Base-by-base conservation (phyloP, 2,329 filamentous ascomycete genomes). In the Dichotomopilus funicola region DNA sequence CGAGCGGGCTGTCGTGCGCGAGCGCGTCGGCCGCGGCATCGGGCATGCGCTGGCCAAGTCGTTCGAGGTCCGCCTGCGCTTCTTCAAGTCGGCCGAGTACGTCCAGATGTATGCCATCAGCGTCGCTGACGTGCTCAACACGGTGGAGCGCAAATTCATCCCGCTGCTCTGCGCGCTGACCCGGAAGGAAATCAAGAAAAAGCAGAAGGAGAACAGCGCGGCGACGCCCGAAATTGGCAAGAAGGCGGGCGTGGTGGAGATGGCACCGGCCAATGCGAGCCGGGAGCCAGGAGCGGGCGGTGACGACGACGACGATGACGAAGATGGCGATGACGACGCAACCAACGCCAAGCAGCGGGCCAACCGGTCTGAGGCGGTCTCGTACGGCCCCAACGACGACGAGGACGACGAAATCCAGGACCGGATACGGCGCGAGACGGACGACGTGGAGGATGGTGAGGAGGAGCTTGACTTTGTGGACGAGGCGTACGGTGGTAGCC, bases 331-430 rank as follows among this genome's bases (percentile, higher is more conserved):
- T 53, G 85, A 84, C 55, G 89, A 95, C 67, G 89, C 82, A 49
- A 91, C 84, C 4, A 83, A 80, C 60, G 83, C 82, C 63, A 95
- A 90, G 73, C 80, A 85, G 66, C 83, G 81, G 64, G 82, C 84
- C 46, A 94, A 95, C 68, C 85, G 88, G 42, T 77, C 80, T 51
- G 88, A 96, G 71, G 88, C 87, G 35, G 85, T 92, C 2, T 94
- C 90, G 11, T 97, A 96, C 63, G 92, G 90, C 41, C 89, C 86
- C 37, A 95, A 95, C 47, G 94, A 97, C 67, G 91, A 96, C 5
- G 92, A 92, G 4, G 94, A 97, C 66, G 82, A 89, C 62, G 85
- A 80, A 38, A 83, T 95, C 53, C 85, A 87, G 64, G 75, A 76
- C 51, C 78, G 80, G 55, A 79, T 86, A 65, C 79, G 82, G 54